Evolutionary conservation across 2,329 filamentous ascomycete species (phyloP), one percentile per base, ranked within the genome.

Genomic region (Phialophora verrucosa): DNA sequence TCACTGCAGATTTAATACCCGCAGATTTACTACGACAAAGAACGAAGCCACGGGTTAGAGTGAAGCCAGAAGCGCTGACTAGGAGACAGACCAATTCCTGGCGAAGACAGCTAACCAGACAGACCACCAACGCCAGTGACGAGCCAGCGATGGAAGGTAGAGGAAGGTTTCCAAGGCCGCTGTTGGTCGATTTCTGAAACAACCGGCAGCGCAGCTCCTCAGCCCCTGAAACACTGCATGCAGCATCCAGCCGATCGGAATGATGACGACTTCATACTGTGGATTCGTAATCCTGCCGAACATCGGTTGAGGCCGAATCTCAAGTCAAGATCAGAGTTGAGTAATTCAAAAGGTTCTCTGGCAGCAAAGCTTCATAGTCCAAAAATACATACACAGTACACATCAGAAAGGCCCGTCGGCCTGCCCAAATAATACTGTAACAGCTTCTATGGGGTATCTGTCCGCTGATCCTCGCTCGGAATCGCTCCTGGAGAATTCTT

Each of bases 141-240:
- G 47, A 10, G 47, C n/a, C 17, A 14, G 12, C 20, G 27, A 20
- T 31, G 29, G 51, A 55, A 20, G 51, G 29, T 1, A 14, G 11
- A 54, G 29, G 11, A 61, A 31, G 32, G 31, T 29, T 32, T 25
- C 29, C 57, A 4, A 11, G n/a, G 27, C 14, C 20, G 57, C 23
- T 8, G 49, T 44, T 61, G 59, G 59, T 61, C 35, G 31, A 38
- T 38, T 49, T 42, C 47, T 53, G 47, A 61, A 61, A 61, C 59
- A 38, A 31, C 29, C 29, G 49, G 27, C 58, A 14, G 55, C 55
- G n/a, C 49, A 53, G 27, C 11, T 27, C 49, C 6, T 12, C 20
- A 27, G n/a, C 29, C 53, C 53, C 53, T 55, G 53, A 55, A 55
- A 55, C 53, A 32, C 53, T n/a, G 27, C 53, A 55, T 55, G 53